Base-by-base conservation (phyloP, 805 yeast species). In the Komagataella ulmi region DNA sequence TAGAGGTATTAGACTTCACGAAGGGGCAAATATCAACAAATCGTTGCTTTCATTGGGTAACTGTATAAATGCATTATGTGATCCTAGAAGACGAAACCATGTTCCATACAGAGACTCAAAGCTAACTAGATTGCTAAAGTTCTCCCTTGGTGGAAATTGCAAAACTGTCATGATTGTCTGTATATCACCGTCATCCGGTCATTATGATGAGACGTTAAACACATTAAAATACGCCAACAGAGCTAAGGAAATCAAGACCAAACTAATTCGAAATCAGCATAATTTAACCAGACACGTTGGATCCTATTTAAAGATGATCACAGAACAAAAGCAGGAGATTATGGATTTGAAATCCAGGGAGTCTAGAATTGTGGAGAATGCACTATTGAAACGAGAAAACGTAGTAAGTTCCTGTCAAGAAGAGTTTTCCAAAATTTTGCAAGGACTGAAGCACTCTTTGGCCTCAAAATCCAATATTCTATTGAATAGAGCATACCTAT, bases 131-230 rank as follows among this genome's bases (percentile, higher is more conserved):
- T 70, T 91, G 49, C 73, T 91, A 52, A 88, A 90, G 62, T 88
- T 87, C 61, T 89, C 97, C 0, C 69, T 91, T 12, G 97, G 97
- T 3, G 97, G 97, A 0, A 88, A 88, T 62, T 91, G 98, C 66
- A 85, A 86, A 62, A 91, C 98, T 0, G 90, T 88, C 3, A 91
- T 91, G 98, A 87, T 91, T 57, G 97, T 89, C 1, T 91, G 98
- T 66, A 77, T 91, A 3, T 83, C 95, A 3, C 97, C 97, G 0
- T 85, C 89, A 54, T 78, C 86, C 30, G 74, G 72, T 47, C 97
- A 91, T 65, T 89, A 88, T 64, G 98, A 91, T 61, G 98, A 91
- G 61, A 90, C 98, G 1, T 70, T 87, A 50, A 91, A 91, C 63
- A 88, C 97, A 0, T 74, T 91, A 54, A 87, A 88, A 62, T 91